Percentiles rank a stretch among this genome's conserved stretches.
These are phyloP conservation scores for Penicillium daleae DNA, from an alignment of 495 filamentous ascomycete genomes.

Conservation along the genomic window DNA sequence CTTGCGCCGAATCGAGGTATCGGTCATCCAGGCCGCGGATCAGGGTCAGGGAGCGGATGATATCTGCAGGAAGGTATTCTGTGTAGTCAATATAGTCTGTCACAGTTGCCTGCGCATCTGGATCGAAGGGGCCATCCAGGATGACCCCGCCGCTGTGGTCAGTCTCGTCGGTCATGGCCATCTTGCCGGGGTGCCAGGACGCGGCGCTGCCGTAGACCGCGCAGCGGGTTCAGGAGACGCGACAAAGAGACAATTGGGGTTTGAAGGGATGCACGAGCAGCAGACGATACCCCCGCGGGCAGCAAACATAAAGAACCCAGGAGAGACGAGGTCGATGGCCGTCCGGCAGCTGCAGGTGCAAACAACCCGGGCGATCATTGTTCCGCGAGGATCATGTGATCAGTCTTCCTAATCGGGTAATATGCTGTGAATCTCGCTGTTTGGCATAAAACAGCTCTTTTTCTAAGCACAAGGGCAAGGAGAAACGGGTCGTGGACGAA, in stretches of 20 bases:
- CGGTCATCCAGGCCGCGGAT: slow-evolving; percentile 80
- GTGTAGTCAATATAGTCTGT: slow-evolving; percentile 97
- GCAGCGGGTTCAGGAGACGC: not conserved
- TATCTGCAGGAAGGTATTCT: slow-evolving; percentile 93
- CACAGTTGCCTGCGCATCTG: slow-evolving; percentile 91
- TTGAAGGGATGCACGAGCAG: not conserved
- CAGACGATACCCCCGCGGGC: not conserved
- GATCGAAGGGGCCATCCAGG: slow-evolving; percentile 63
- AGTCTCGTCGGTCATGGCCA: slow-evolving; percentile 42
- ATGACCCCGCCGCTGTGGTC: slow-evolving; percentile 53
- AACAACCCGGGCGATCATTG: slow-evolving; percentile 16
- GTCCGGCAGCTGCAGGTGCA: slow-evolving; percentile 7
- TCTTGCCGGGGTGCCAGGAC: slow-evolving; percentile 19
- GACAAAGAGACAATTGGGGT: not conserved
- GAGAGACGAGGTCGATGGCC: not conserved
- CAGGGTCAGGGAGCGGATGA: slow-evolving; percentile 85
- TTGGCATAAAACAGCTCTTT: not conserved
- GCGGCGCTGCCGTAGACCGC: slow-evolving; percentile 9
- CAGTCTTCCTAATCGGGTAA: slow-evolving; percentile 6
- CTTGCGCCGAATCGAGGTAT: slow-evolving; percentile 65
- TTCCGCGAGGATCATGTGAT: slow-evolving; percentile 10
- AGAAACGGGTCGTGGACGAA: no score
- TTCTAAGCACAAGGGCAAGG: not conserved
- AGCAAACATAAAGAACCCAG: not conserved
- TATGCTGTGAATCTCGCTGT: not conserved